Conservation (phyloP, 768 basidiomycete species). For the Boletus barrowsii region DNA sequence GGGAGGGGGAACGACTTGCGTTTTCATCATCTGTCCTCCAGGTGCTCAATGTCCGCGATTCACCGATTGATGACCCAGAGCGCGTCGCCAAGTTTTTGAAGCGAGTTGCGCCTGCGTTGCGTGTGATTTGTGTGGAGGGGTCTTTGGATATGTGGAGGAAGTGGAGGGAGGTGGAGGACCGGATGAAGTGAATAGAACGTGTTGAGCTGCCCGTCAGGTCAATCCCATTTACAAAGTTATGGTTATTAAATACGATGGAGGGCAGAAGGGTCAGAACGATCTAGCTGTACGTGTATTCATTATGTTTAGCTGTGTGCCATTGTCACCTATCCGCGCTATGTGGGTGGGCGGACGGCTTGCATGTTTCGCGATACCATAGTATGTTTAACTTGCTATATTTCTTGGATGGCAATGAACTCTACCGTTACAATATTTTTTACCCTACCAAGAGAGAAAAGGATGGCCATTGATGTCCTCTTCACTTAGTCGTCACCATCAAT, state of each 20-base stretch:
- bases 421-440: too few species aligned
- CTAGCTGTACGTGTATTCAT: constrained; percentile 1
- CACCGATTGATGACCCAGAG: constrained; percentile 23
- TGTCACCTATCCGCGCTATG: not conserved
- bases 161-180: constrained; percentile 27
- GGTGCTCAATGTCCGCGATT: constrained; percentile 29
- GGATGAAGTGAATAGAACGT: constrained; percentile 12
- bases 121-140: constrained; percentile 25
- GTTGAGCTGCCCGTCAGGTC: not conserved
- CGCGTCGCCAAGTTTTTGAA: constrained; percentile 26
- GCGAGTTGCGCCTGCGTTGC: constrained; percentile 22
- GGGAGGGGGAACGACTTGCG: not conserved
- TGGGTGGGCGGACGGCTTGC: not conserved
- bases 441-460: too few species aligned
- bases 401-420: too few species aligned
- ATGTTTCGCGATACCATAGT: not conserved
- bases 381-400: not conserved
- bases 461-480: too few species aligned
- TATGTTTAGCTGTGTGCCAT: not conserved
- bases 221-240: too few species aligned
- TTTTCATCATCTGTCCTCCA: constrained; percentile 9
- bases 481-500: too few species aligned
- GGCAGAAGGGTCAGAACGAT: not conserved
- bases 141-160: constrained; percentile 28
- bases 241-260: not conserved